phyloP scores from a whole-genome alignment of 805 yeast species.

The Lipomyces kockii region DNA sequence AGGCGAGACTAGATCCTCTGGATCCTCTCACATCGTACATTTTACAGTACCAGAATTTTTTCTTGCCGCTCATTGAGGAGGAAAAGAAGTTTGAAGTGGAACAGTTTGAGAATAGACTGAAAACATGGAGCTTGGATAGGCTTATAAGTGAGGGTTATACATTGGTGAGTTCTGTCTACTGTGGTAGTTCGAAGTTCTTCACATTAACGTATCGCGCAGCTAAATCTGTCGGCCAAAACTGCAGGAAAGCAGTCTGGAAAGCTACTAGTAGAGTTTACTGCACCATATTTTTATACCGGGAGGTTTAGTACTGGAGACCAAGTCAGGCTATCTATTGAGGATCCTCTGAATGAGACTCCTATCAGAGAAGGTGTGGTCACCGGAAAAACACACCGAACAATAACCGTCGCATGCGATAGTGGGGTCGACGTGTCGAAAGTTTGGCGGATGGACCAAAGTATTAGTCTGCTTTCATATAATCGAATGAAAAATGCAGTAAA shows the following conservation, averaged over 20 bases:
- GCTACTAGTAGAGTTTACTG: neutral
- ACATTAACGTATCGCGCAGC: neutral
- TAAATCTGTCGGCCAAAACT: neutral
- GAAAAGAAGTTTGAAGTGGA: neutral
- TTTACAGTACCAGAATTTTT: neutral
- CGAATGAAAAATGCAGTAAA: conserved; percentile 1
- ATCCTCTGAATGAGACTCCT: conserved; percentile 2
- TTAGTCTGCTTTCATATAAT: neutral
- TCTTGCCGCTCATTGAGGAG: conserved; percentile 1
- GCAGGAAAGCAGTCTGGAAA: neutral
- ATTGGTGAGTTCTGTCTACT: neutral
- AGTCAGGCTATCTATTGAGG: neutral
- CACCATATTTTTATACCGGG: neutral
- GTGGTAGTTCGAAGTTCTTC: neutral
- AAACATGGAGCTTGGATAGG: neutral
- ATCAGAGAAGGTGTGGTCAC: neutral
- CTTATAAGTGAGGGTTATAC: neutral
- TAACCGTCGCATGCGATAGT: neutral
- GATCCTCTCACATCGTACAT: conserved; percentile 3
- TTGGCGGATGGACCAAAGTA: conserved; percentile 1
- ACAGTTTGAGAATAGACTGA: neutral
- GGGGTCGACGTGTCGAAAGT: neutral
- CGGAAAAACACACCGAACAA: neutral
- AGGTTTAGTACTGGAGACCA: conserved; percentile 5
- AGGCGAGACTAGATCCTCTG: neutral